Base-by-base conservation (phyloP, 495 filamentous ascomycete species). In the Hypoxylon fragiforme region DNA sequence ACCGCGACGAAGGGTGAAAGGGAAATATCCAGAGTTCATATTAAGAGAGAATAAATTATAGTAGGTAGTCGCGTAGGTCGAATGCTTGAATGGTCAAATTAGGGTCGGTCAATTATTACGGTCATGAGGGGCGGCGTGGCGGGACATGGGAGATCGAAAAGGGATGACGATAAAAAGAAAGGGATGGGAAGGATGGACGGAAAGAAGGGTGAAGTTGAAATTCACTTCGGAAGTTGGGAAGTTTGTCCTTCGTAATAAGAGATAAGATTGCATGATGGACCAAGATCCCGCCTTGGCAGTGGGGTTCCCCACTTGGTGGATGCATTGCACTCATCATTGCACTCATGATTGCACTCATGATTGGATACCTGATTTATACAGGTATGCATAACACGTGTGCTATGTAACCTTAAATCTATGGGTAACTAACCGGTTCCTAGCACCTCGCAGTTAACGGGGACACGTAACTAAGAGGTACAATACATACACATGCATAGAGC, bases 11-110 rank as follows among this genome's bases (percentile, higher is more conserved):
- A 44, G 38, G 39, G 11, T 46, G 20, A 32, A 46, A 54, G 20
- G 34, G 26, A 38, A 12, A 44, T 46, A 39, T 30, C 44, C 46
- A 37, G 48, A 52, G 42, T 13, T 60, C 55, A 60, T 56, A 57
- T 64, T 64, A 64, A 19, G 45, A 56, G 52, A 49, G n/a, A 31
- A 31, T 15, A 43, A 44, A 22, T 43, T 14, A 51, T 51, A 37
- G 21, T 14, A 11, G 45, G 16, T 14, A n/a, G 46, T 30, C 22
- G 16, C 15, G 12, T 46, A 55, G 40, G 20, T 40, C 16, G 6
- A 14, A 13, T 9, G 28, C 7, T 34, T 31, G 16, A 15, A 15
- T 14, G 14, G 31, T 18, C 13, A 21, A 13, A 36, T 49, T 53
- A 51, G 44, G 45, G 40, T 14, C 31, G 42, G 40, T 16, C 26